phyloP scores from a whole-genome alignment of 768 basidiomycete genomes.

The Tephrocybe sp. region DNA sequence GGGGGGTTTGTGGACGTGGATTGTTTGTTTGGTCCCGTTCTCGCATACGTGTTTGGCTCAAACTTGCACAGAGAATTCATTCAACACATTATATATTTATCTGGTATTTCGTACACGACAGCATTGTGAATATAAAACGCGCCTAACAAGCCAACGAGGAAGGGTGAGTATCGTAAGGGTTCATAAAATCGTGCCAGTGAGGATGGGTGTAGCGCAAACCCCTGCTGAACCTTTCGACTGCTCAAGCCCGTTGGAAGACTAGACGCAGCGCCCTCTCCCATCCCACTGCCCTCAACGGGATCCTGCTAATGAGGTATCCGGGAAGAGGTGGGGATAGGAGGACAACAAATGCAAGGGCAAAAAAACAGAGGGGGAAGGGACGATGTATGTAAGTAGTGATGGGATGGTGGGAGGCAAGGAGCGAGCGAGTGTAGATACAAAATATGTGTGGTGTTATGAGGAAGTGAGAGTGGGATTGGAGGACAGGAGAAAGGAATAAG shows the following conservation, averaged over 20 bases:
- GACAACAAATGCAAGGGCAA: constrained; percentile 49
- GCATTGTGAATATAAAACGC: constrained; percentile 9
- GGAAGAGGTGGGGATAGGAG: constrained; percentile 63
- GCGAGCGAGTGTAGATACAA: constrained; percentile 14
- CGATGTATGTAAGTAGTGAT: constrained; percentile 13
- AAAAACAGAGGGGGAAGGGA: constrained; percentile 7
- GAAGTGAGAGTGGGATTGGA: constrained; percentile 11
- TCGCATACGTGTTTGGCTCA: constrained; percentile 23
- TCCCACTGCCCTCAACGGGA: constrained; percentile 51
- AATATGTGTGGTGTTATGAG: constrained; percentile 3
- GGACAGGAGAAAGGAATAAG: constrained; percentile 8
- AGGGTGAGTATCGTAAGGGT: constrained; percentile 9
- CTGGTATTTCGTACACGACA: constrained; percentile 15
- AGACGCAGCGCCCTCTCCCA: constrained; percentile 72
- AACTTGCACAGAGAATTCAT: not conserved
- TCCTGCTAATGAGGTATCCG: constrained; percentile 23
- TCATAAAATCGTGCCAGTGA: constrained; percentile 10
- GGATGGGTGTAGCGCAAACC: constrained; percentile 2
- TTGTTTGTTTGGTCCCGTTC: constrained; percentile 32
- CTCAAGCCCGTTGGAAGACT: constrained; percentile 20
- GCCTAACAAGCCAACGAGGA: constrained; percentile 8
- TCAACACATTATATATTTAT: constrained; percentile 7
- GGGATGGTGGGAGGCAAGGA: constrained; percentile 14
- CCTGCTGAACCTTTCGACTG: constrained; percentile 12
- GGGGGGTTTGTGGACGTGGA: constrained; percentile 35